Evolutionary conservation across 257 asterid species (phyloP).

Genomic region (Coffea eugenioides): DNA sequence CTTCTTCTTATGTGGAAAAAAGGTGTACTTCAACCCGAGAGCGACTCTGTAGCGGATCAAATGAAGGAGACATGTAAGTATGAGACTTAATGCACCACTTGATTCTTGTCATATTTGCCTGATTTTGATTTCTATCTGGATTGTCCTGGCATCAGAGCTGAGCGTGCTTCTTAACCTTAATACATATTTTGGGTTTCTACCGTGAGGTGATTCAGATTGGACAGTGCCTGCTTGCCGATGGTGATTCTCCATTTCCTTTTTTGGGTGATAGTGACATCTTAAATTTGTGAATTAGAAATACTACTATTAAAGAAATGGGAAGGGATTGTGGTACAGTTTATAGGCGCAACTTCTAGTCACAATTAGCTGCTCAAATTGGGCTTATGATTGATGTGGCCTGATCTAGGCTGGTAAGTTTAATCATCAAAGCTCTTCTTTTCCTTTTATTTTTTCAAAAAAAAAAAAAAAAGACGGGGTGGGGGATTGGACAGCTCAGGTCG

Average conservation of each 20-base stretch:
- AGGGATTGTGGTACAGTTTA: too few species aligned
- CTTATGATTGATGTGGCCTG: too few species aligned
- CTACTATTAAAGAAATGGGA: too few species aligned
- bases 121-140: background rate
- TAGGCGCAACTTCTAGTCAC: too few species aligned
- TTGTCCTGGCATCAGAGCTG: background rate
- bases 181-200: background rate
- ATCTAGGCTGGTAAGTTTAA: too few species aligned
- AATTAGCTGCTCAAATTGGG: too few species aligned
- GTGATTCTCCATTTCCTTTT: background rate
- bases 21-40: slow-evolving; percentile 25
- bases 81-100: background rate
- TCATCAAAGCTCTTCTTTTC: too few species aligned
- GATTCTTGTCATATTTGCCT: background rate
- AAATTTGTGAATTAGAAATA: background rate
- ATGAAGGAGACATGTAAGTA: slow-evolving; percentile 35
- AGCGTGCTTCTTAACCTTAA: background rate
- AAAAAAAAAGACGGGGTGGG: too few species aligned
- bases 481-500: too few species aligned
- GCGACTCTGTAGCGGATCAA: slow-evolving; percentile 26
- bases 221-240: background rate
- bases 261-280: background rate
- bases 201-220: background rate
- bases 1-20: slow-evolving; percentile 22
- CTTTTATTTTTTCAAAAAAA: too few species aligned